Base-by-base conservation (phyloP, 306 rosid genomes). In the Lithocarpus polystachyus region DNA sequence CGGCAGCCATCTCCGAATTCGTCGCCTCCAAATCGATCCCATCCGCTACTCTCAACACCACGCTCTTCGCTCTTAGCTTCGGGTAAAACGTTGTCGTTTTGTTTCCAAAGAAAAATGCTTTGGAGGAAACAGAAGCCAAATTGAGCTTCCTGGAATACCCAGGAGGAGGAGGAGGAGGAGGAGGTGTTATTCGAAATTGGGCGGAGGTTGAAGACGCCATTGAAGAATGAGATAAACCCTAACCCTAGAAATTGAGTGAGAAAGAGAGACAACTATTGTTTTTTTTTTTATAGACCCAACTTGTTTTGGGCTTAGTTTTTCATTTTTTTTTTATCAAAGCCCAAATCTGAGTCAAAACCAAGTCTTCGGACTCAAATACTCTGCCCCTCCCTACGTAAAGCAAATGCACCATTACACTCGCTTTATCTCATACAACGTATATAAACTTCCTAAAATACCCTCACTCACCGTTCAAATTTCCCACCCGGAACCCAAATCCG, bases 11-110 rank as follows among this genome's bases (percentile, higher is more conserved):
- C 1, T 90, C 92, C 2, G 88, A 90, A 80, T 91, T 93, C 1
- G 93, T 93, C 2, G 97, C 89, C 4, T 89, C 98, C 80, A 87
- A 79, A 77, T 91, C 97, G 45, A 93, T 89, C 7, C 92, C 96
- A 29, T 86, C 97, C 1, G 89, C 98, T 5, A 89, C 84, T 19
- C 93, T 75, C 18, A 92, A 62, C 3, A 78, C 81, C 2, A 78
- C 73, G 45, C 74, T 83, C 65, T 6, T 28, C 60, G 17, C 83
- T 76, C n/a, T 82, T 5, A 86, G 57, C 53, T 82, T 90, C 19
- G 88, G 54, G 53, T 48, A 48, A 10, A 91, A 88, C n/a, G 79
- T 48, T 37, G 76, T 45, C 14, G 82, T 6, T 15, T 74, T 69
- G 2, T 81, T 87, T 0, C 98, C 94, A 7, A 90, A 77, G 76